Percentiles rank a stretch among this genome's conserved stretches.
Evolutionary conservation across 345 rosid species (phyloP).

Genomic region (Syzygium grande): DNA sequence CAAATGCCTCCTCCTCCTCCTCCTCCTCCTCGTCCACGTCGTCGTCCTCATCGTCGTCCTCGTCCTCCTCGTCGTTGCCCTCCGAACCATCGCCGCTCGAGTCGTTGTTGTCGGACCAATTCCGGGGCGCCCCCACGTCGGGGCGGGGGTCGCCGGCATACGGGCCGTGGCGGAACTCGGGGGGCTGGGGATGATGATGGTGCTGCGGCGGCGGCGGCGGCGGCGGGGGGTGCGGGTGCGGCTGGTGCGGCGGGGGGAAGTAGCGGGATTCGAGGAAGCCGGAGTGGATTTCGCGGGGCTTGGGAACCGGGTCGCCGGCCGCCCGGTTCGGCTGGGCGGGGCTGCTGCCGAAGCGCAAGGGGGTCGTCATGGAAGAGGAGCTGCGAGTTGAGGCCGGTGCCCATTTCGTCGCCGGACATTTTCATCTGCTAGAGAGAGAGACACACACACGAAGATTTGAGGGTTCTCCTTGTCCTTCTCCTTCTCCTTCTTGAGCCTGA

Average conservation of each 20-base stretch:
- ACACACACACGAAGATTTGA: too few relatives aligned
- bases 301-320: slow-evolving; percentile 28
- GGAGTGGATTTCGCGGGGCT: slow-evolving; percentile 41
- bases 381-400: slow-evolving; percentile 34
- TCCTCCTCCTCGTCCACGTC: slow-evolving; percentile 9
- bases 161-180: slow-evolving; percentile 16
- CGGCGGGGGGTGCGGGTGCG: too few relatives aligned
- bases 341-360: slow-evolving; percentile 17
- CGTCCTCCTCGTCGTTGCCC: slow-evolving; percentile 37
- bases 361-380: slow-evolving; percentile 50
- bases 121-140: slow-evolving; percentile 4
- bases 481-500: not conserved
- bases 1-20: not conserved
- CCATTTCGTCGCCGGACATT: slow-evolving; percentile 46
- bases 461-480: not conserved
- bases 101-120: slow-evolving; percentile 22
- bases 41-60: slow-evolving; percentile 23
- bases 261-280: slow-evolving; percentile 41
- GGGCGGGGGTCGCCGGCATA: slow-evolving; percentile 3
- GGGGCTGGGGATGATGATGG: not conserved
- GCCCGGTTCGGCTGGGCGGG: slow-evolving; percentile 11
- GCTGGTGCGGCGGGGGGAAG: slow-evolving; percentile 7
- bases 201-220: not conserved
- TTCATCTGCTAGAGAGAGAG: not conserved
- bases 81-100: slow-evolving; percentile 29